Percentiles rank a stretch among this genome's conserved stretches.
phyloP scores from a whole-genome alignment of 495 filamentous ascomycete species.

The Pseudotulostoma volvatum region DNA sequence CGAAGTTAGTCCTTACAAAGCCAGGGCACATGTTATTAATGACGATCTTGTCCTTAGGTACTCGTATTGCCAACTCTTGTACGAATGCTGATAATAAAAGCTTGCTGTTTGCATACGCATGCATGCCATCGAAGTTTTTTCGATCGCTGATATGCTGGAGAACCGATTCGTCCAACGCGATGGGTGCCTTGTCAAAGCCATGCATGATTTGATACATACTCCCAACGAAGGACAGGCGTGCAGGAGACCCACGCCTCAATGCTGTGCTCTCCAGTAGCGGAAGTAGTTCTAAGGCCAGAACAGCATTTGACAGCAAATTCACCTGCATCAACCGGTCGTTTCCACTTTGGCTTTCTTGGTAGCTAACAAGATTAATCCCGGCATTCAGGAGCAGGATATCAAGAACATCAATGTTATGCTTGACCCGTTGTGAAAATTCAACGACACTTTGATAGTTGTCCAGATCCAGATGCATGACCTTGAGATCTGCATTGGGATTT shows the following conservation, averaged over 20 bases:
- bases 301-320: neutral
- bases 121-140: conserved; percentile 1
- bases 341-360: conserved; percentile 8
- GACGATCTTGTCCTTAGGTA: conserved; percentile 10
- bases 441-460: conserved; percentile 9
- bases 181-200: conserved; percentile 5
- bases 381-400: conserved; percentile 58
- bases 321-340: conserved; percentile 15
- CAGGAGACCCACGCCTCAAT: conserved; percentile 5
- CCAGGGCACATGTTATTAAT: conserved; percentile 17
- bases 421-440: conserved; percentile 19
- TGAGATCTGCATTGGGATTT: conserved; percentile 13
- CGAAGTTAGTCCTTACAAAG: conserved; percentile 9
- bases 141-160: conserved; percentile 9
- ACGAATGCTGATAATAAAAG: conserved; percentile 14
- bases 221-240: conserved; percentile 12
- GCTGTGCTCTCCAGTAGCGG: conserved; percentile 11
- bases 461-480: conserved; percentile 37
- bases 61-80: conserved; percentile 6
- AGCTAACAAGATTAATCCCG: conserved; percentile 33
- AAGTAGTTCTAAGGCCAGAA: conserved; percentile 6
- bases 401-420: conserved; percentile 31
- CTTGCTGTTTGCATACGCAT: conserved; percentile 14
- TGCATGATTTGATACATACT: conserved; percentile 9
- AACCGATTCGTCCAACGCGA: conserved; percentile 4